Evolutionary conservation across 352 stramenopile species (phyloP), one percentile per base, ranked within the genome.

Genomic region (Phytophthora nicotianae): DNA sequence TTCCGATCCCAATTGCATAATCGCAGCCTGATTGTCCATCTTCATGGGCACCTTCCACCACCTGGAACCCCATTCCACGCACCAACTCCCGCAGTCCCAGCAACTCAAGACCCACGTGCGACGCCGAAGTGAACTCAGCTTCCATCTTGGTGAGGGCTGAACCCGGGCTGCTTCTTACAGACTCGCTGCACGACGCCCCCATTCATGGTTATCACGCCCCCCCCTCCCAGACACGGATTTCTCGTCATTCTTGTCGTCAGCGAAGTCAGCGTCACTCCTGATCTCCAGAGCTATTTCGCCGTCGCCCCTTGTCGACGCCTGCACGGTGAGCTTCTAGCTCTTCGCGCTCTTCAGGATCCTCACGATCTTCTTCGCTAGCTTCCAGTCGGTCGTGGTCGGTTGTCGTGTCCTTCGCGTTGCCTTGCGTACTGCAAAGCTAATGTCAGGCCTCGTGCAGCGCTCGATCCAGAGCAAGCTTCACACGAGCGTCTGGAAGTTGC

Each of bases 401-500:
- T 45, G 38, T 5, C 23, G 16, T 4, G 38, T 45, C 11, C n/a
- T 11, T 41, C 8, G 2, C 35, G 38, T 21, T 3, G 38, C 38
- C 38, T 9, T 45, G 19, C 23, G 38, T 16, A 21, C 38, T 8
- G 38, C 38, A 9, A 45, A 45, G 38, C 38, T 45, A 20, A 45
- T 45, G n/a, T 45, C n/a, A 10, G 19, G 26, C 23, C 62, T 43
- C 0, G 61, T 77, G 48, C 56, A 76, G 6, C 72, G 23, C 1
- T 61, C 37, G 14, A 70, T 26, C 62, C 69, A 81, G 0, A 76
- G 43, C 10, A 78, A 42, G 10, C 38, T 76, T 0, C 70, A 59
- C 6, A 75, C 55, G 4, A 82, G 48, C 3, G 67, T 76, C 56
- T 76, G 62, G 41, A 76, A 74, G n/a, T 8, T 59, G 14, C 43